These are phyloP conservation scores for Sinapis alba DNA, from an alignment of 441 rosid species.

Conservation along the genomic window DNA sequence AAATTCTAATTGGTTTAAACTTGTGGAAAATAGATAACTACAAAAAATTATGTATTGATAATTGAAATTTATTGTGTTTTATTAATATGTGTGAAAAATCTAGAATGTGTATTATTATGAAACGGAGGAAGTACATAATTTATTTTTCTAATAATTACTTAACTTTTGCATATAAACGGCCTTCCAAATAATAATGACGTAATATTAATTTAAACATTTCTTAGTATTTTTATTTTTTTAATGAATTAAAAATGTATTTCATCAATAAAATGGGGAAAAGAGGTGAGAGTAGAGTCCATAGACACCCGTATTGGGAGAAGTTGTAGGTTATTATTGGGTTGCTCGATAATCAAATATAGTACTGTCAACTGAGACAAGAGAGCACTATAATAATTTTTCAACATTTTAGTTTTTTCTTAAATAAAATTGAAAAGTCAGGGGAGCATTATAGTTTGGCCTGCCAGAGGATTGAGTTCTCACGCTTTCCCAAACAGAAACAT, in stretches of 20 bases:
- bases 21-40: no score
- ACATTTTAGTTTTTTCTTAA: not conserved
- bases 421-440: no score
- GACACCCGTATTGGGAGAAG: slow-evolving; percentile 34
- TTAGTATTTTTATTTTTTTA: not conserved
- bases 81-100: no score
- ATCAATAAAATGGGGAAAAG: not conserved
- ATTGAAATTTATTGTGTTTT: no score
- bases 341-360: slow-evolving; percentile 32
- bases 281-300: slow-evolving; percentile 12
- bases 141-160: no score
- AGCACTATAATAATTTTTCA: slow-evolving; percentile 12
- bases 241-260: not conserved
- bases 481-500: slow-evolving; percentile 32
- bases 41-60: no score
- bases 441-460: slow-evolving; percentile 29
- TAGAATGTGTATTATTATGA: no score
- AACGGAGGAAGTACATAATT: no score
- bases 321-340: slow-evolving; percentile 25
- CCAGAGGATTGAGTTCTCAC: slow-evolving; percentile 25
- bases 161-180: no score
- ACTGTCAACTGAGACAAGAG: slow-evolving; percentile 35
- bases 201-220: no score
- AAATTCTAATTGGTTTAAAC: no score
- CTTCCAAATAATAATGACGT: not conserved